Evolutionary conservation across 1,284 basidiomycete species (phyloP), one percentile per base, ranked within the genome.

Genomic region (Tilletiopsis washingtonensis): DNA sequence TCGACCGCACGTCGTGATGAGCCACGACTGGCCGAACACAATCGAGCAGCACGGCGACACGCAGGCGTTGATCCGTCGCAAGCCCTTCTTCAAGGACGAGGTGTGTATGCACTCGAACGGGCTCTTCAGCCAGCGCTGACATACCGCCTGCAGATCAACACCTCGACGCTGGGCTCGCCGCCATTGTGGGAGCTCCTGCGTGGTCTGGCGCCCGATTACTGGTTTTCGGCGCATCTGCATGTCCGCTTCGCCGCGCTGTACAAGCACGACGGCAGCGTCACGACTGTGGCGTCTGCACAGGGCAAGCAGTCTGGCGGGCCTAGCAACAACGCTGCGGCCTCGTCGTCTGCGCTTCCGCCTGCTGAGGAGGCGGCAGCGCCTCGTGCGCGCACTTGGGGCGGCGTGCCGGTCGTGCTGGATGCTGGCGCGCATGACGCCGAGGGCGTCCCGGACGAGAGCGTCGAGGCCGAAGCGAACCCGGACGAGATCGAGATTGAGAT

Each of bases 211-310:
- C 91, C 94, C 0, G 68, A 78, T n/a, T 87, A 86, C 80, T 99
- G 94, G 94, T 97, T 97, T 73, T 77, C 88, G 1, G 94, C 91
- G 0, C 94, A 99, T 76, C 67, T 98, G 44, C 94, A 99, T 70
- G 85, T 86, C 54, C 84, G 85, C 44, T 81, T 69, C 29, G 56
- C 67, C 9, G 68, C 69, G 4, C 12, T 55, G 7, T 49, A 52
- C 19, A 19, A 21, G 37, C 59, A 49, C 47, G 29, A 34, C n/a
- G 29, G 29, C 9, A 9, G n/a, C 9, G 29, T n/a, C n/a, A 34
- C 29, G 29, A 34, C 9, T 9, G 9, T 34, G 29, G n/a, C n/a
- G n/a, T n/a, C n/a, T n/a, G n/a, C n/a, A n/a, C 29, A 34, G 29
- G 29, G 29, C 29, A 34, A 34, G 29, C 9, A 34, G n/a, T n/a